Conservation (phyloP, 2,329 filamentous ascomycete genomes). For the Coniosporium tulheliwenetii region DNA sequence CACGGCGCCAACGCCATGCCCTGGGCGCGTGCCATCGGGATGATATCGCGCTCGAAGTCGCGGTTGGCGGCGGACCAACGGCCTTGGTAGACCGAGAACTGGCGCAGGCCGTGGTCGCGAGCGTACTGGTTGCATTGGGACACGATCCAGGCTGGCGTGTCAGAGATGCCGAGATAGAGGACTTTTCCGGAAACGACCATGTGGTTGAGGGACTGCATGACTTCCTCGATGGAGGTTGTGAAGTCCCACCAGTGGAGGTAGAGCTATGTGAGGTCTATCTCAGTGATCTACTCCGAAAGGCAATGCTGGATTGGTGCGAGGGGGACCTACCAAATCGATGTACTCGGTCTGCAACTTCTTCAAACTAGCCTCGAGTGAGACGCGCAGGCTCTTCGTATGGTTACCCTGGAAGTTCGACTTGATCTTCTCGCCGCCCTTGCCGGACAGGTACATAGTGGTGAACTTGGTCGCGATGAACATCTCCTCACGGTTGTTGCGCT, state of each 20-base stretch:
- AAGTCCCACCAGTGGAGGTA: conserved; percentile 32
- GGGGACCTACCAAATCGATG: conserved; percentile 13
- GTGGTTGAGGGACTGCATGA: conserved; percentile 53
- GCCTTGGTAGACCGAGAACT: conserved; percentile 56
- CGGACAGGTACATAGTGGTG: conserved; percentile 19
- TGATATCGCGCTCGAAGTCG: conserved; percentile 55
- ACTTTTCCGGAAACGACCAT: conserved; percentile 47
- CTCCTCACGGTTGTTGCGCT: conserved; percentile 28
- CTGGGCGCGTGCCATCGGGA: conserved; percentile 47
- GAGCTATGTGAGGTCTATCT: conserved; percentile 15
- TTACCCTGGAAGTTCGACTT: conserved; percentile 28
- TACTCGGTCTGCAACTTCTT: conserved; percentile 26
- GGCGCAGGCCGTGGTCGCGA: conserved; percentile 50
- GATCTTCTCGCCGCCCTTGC: conserved; percentile 13
- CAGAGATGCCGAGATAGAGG: conserved; percentile 50
- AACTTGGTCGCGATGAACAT: conserved; percentile 42
- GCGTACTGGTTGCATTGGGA: conserved; percentile 54
- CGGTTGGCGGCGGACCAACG: conserved; percentile 44
- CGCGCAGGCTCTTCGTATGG: conserved; percentile 19
- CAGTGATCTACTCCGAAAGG: conserved; percentile 3
- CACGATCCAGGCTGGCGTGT: conserved; percentile 56
- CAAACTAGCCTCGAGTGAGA: conserved; percentile 21
- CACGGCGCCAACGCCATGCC: conserved; percentile 38
- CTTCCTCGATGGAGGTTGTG: conserved; percentile 45
- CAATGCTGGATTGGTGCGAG: neutral